Percentiles rank a stretch among this genome's conserved stretches.
These are phyloP conservation scores for Podaxis sp. DNA, from an alignment of 768 basidiomycete genomes.

Conservation along the genomic window DNA sequence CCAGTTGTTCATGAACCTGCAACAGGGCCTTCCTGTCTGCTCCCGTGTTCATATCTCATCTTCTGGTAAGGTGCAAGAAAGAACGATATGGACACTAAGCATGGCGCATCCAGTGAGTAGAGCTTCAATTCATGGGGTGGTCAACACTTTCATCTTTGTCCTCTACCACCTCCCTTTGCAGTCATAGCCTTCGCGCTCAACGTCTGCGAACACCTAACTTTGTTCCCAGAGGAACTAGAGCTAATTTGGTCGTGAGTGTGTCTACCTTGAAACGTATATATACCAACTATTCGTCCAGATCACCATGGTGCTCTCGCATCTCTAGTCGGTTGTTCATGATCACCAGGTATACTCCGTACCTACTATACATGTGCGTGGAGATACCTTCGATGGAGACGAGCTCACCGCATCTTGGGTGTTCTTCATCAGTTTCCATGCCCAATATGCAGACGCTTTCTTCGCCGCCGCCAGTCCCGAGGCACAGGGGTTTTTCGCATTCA, in stretches of 20 bases:
- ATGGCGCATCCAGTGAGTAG: neutral
- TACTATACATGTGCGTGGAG: neutral
- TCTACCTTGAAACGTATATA: neutral
- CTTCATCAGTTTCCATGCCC: neutral
- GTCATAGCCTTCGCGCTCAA: neutral
- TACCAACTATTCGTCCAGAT: neutral
- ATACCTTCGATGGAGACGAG: neutral
- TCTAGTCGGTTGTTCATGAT: slow-evolving; percentile 1
- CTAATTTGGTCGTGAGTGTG: neutral
- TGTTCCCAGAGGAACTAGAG: neutral
- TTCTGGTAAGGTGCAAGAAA: neutral
- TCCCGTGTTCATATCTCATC: slow-evolving; percentile 1
- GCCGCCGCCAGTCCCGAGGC: neutral
- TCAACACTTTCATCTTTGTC: neutral
- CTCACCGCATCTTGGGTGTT: no score
- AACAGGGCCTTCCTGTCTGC: neutral
- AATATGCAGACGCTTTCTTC: neutral
- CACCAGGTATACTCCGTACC: slow-evolving; percentile 2
- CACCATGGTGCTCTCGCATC: neutral
- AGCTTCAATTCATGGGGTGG: neutral
- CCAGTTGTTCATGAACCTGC: neutral
- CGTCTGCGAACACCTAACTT: neutral
- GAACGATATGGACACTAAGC: neutral
- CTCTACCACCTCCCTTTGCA: neutral
- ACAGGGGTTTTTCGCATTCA: neutral